Conservation (phyloP, 148 eudicot genomes). For the Rhododendron ferrugineum region DNA sequence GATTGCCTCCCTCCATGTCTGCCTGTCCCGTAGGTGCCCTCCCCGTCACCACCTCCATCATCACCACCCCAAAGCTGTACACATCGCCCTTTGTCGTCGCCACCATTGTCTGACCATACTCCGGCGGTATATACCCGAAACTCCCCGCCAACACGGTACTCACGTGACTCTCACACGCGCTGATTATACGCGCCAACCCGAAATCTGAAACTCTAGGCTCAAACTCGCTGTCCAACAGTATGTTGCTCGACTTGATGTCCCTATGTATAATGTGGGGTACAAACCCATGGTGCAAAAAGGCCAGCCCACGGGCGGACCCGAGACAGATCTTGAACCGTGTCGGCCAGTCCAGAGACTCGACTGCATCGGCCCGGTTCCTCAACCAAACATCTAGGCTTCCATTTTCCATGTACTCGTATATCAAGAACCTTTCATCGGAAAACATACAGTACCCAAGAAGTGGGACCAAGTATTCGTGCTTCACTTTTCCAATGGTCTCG, state of each 20-base stretch:
- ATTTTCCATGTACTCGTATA: slow-evolving; percentile 92
- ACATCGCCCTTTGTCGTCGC: slow-evolving; percentile 81
- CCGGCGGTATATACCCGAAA: slow-evolving; percentile 92
- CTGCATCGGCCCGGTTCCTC: slow-evolving; percentile 72
- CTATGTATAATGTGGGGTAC: slow-evolving; percentile 92
- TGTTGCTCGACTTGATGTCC: slow-evolving; percentile 91
- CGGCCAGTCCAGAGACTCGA: slow-evolving; percentile 82
- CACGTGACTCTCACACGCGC: slow-evolving; percentile 94
- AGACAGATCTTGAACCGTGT: slow-evolving; percentile 77
- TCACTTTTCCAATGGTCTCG: slow-evolving; percentile 91
- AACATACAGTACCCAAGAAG: slow-evolving; percentile 78
- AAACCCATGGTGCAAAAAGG: slow-evolving; percentile 91
- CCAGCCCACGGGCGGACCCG: slow-evolving; percentile 83
- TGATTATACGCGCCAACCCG: slow-evolving; percentile 83
- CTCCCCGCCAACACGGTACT: slow-evolving; percentile 84
- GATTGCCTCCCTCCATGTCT: slow-evolving; percentile 82
- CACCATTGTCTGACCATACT: slow-evolving; percentile 82
- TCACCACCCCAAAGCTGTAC: slow-evolving; percentile 91
- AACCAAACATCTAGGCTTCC: slow-evolving; percentile 94
- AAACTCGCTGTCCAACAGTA: slow-evolving; percentile 59
- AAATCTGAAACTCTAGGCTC: slow-evolving; percentile 88
- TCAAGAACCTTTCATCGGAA: slow-evolving; percentile 71
- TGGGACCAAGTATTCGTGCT: slow-evolving; percentile 73
- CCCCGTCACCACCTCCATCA: slow-evolving; percentile 86
- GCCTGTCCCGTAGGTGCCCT: slow-evolving; percentile 78